Conservation (phyloP, 2,329 filamentous ascomycete genomes). For the Zarea fungicola region DNA sequence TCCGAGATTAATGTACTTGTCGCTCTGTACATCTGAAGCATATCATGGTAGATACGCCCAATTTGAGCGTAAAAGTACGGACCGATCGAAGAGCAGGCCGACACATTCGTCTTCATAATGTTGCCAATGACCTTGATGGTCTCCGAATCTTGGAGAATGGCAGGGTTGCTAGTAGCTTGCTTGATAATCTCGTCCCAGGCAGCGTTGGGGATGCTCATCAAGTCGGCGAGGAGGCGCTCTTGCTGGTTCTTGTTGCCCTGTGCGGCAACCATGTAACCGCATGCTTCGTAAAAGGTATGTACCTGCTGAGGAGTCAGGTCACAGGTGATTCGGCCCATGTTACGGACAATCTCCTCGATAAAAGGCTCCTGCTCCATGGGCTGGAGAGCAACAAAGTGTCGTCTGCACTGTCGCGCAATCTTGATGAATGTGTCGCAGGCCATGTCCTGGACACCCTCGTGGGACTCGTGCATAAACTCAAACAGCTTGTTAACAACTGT, state of each 20-base stretch:
- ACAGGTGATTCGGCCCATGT: slow-evolving; percentile 90
- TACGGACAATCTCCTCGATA: slow-evolving; percentile 96
- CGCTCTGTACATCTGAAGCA: slow-evolving; percentile 98
- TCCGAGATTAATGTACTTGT: slow-evolving; percentile 96
- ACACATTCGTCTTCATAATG: slow-evolving; percentile 99
- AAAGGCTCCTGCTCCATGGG: slow-evolving; percentile 93
- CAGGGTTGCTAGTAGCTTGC: slow-evolving; percentile 76
- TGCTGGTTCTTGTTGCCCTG: slow-evolving; percentile 94
- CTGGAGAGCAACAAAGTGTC: slow-evolving; percentile 94
- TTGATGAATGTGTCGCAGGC: slow-evolving; percentile 99
- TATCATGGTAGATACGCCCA: slow-evolving; percentile 93
- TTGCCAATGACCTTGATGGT: slow-evolving; percentile 99
- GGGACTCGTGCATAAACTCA: slow-evolving; percentile 99
- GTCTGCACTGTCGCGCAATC: slow-evolving; percentile 95
- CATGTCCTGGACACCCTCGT: slow-evolving; percentile 99
- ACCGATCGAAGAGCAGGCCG: slow-evolving; percentile 94
- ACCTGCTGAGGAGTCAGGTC: slow-evolving; percentile 95
- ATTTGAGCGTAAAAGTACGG: slow-evolving; percentile 98
- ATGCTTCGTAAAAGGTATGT: slow-evolving; percentile 98
- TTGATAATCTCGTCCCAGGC: slow-evolving; percentile 96
- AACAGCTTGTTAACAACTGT: slow-evolving; percentile 99
- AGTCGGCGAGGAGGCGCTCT: slow-evolving; percentile 80
- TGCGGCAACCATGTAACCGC: slow-evolving; percentile 97
- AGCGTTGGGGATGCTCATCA: slow-evolving; percentile 89
- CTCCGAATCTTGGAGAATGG: slow-evolving; percentile 83